Conservation (phyloP, 306 rosid species). For the Quercus cerris region DNA sequence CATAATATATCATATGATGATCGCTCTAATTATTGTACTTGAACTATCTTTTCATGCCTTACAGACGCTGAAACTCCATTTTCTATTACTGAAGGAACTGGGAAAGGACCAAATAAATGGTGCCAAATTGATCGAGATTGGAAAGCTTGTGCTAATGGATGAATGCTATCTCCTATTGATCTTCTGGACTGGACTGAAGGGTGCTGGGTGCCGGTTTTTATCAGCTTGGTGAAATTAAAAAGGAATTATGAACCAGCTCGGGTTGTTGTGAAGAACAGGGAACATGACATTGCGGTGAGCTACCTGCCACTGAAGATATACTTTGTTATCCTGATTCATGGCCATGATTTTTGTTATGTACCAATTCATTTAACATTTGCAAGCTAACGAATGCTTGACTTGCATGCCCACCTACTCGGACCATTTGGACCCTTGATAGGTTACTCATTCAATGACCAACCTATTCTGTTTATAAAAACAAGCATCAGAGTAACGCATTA, state of each 20-base stretch:
- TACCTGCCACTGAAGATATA: background rate
- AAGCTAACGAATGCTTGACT: background rate
- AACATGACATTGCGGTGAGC: conserved; percentile 58
- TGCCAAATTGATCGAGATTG: conserved; percentile 50
- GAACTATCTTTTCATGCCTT: background rate
- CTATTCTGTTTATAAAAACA: background rate
- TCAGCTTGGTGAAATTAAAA: conserved; percentile 44
- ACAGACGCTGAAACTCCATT: conserved; percentile 43
- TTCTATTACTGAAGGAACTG: background rate
- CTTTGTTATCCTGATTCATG: background rate
- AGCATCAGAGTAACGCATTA: background rate
- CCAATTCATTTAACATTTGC: background rate
- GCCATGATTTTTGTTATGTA: background rate
- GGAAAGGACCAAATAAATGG: conserved; percentile 68
- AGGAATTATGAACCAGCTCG: conserved; percentile 50
- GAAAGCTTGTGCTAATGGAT: conserved; percentile 59
- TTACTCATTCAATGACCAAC: background rate
- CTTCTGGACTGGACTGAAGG: conserved; percentile 26
- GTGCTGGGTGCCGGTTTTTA: conserved; percentile 36
- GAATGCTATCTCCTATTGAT: conserved; percentile 79
- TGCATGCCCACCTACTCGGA: background rate
- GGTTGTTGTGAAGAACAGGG: conserved; percentile 56
- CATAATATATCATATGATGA: too few species aligned
- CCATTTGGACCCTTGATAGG: background rate
- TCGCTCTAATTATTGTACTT: too few species aligned